Percentiles rank a stretch among this genome's conserved stretches.
Conservation (phyloP, 2,329 filamentous ascomycete genomes). For the Calonectria ilicicola region DNA sequence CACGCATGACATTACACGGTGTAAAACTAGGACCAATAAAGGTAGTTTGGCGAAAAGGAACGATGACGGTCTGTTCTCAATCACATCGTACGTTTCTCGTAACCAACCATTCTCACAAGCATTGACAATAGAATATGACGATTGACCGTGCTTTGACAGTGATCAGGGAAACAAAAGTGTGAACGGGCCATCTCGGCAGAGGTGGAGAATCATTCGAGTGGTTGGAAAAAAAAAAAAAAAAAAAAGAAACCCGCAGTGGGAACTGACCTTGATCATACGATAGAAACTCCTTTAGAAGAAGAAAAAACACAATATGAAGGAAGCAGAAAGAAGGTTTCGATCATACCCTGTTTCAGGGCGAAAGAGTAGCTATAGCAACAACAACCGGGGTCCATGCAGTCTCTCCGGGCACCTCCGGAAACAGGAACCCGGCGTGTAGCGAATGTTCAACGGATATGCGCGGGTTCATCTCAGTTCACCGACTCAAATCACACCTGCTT, state of each 20-base stretch:
- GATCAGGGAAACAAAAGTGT: neutral
- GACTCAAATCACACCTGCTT: neutral
- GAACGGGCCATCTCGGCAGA: constrained; percentile 13
- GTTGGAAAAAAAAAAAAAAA: neutral
- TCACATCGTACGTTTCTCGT: neutral
- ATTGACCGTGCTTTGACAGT: neutral
- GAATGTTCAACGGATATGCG: neutral
- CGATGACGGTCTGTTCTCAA: neutral
- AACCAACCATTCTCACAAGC: neutral
- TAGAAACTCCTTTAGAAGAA: neutral
- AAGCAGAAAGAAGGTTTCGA: neutral
- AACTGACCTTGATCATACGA: neutral
- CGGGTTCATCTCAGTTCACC: constrained; percentile 24
- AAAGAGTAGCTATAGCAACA: constrained; percentile 5
- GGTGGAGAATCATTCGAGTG: constrained; percentile 6
- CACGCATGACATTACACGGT: neutral
- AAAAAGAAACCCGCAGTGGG: neutral
- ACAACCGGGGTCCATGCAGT: neutral
- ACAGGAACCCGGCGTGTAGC: constrained; percentile 23
- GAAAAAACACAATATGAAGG: neutral
- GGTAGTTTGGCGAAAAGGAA: neutral
- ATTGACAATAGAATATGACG: neutral
- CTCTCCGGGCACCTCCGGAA: constrained; percentile 18
- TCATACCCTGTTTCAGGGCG: neutral
- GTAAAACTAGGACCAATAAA: neutral